Base-by-base conservation (phyloP, 169 alveolate genomes). In the Cryptosporidium ryanae region DNA sequence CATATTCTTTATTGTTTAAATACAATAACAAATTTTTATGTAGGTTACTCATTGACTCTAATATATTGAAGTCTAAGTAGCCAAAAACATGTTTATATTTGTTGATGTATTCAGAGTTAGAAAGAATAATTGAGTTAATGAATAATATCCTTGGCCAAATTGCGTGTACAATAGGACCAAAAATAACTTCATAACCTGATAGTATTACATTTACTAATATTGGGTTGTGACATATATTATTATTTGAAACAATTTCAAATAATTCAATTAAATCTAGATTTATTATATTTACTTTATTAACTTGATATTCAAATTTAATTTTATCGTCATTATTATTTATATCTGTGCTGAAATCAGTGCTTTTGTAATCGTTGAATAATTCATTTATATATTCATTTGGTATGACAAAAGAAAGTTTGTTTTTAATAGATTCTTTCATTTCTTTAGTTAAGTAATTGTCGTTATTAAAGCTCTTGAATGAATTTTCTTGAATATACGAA, bases 121-220 rank as follows among this genome's bases (percentile, higher is more conserved):
- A 27, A n/a, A 57, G 29, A 43, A 76, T 76, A 5, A 76, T 59
- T 18, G 87, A 55, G n/a, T 76, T 57, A 13, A 43, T 76, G 12
- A 76, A 76, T 21, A 76, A 8, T 38, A 76, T 57, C 23, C 87
- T 55, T 15, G 87, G 76, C 87, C 87, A 76, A 1, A 76, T 31
- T 59, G 87, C 57, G 23, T 59, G 71, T 59, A 76, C 87, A 8
- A 76, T 38, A n/a, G 71, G 76, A 21, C 87, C 87, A 61, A 57
- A 76, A 29, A 76, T 43, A 13, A 38, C 2, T 27, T 76, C 87
- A 32, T 76, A 76, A 1, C 76, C 71, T 18, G 52, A 44, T 46
- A 76, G 46, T 29, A 76, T 76, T 6, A 76, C 64, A 7, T 17
- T 17, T 38, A 61, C 25, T 44, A 76, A 57, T 4, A 59, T n/a